A percentile compares a stretch with the other conserved stretches of the same genome.
phyloP scores from a whole-genome alignment of 139 green algal genomes.

The Chlamydomonas incerta region DNA sequence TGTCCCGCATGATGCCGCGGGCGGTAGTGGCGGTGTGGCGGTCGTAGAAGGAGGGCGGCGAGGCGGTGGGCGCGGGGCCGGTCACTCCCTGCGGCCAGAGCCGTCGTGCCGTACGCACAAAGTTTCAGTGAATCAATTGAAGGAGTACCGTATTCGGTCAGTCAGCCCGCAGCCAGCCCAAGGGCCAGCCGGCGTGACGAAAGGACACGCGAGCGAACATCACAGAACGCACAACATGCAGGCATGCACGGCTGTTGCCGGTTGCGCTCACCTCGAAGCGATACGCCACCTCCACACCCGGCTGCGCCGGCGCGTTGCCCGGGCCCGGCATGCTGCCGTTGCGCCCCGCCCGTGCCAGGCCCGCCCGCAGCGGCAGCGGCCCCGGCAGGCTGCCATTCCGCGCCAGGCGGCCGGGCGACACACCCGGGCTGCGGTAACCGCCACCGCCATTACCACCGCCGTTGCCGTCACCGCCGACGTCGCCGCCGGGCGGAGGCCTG shows the following conservation, averaged over 20 bases:
- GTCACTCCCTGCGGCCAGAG: not conserved
- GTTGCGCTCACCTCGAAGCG: conserved; percentile 35
- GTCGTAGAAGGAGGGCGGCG: not conserved
- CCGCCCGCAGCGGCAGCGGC: conserved; percentile 13
- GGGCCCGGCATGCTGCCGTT: conserved; percentile 32
- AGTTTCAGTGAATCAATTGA: too few species aligned
- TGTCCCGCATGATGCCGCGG: conserved; percentile 7
- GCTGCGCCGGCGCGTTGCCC: not conserved
- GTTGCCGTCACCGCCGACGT: not conserved
- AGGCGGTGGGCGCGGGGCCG: not conserved
- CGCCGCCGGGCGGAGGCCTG: not conserved
- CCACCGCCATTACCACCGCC: too few species aligned
- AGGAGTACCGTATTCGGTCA: not conserved
- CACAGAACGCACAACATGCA: too few species aligned
- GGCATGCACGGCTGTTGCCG: too few species aligned
- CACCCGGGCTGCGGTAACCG: not conserved
- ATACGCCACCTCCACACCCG: conserved; percentile 9
- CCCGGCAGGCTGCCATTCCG: conserved; percentile 21
- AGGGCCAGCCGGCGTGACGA: too few species aligned
- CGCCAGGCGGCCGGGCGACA: not conserved
- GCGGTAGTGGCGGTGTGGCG: not conserved
- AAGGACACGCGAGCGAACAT: not conserved
- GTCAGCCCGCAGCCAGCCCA: not conserved
- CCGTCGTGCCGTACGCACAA: too few species aligned
- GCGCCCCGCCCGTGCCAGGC: not conserved